Evolutionary conservation across 2,329 filamentous ascomycete genomes (phyloP).

Genomic region (Metarhizium sp.): DNA sequence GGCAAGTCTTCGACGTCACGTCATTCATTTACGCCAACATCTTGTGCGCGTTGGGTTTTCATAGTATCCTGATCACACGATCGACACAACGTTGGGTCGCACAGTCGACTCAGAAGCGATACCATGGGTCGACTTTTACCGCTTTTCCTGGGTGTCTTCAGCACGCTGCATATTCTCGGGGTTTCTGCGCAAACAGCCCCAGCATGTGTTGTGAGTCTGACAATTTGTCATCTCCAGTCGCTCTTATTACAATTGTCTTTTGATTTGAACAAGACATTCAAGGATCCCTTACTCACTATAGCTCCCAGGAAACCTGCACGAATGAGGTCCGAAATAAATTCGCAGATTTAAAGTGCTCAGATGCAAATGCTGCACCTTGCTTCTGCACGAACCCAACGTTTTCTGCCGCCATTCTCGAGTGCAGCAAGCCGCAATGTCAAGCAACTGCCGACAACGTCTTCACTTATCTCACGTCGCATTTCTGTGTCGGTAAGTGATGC

Average conservation of each 20-base stretch:
- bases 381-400: slow-evolving; percentile 29
- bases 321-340: slow-evolving; percentile 12
- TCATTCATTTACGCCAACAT: no score
- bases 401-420: slow-evolving; percentile 29
- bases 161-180: slow-evolving; percentile 16
- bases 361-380: slow-evolving; percentile 24
- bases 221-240: not conserved
- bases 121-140: slow-evolving; percentile 7
- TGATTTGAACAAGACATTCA: not conserved
- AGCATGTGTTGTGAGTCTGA: slow-evolving; percentile 22
- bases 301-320: slow-evolving; percentile 12
- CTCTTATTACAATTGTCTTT: not conserved
- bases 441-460: slow-evolving; percentile 13
- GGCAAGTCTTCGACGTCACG: no score
- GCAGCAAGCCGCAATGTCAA: slow-evolving; percentile 18
- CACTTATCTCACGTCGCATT: slow-evolving; percentile 10
- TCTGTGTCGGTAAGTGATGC: slow-evolving; percentile 15
- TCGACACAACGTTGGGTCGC: not conserved
- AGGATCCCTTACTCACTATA: not conserved
- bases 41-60: not conserved
- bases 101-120: not conserved
- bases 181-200: slow-evolving; percentile 15
- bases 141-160: slow-evolving; percentile 17
- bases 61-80: slow-evolving; percentile 1
- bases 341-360: slow-evolving; percentile 15